Base-by-base conservation (phyloP, 2,329 filamentous ascomycete genomes). In the Neopestalotiopsis clavispora region DNA sequence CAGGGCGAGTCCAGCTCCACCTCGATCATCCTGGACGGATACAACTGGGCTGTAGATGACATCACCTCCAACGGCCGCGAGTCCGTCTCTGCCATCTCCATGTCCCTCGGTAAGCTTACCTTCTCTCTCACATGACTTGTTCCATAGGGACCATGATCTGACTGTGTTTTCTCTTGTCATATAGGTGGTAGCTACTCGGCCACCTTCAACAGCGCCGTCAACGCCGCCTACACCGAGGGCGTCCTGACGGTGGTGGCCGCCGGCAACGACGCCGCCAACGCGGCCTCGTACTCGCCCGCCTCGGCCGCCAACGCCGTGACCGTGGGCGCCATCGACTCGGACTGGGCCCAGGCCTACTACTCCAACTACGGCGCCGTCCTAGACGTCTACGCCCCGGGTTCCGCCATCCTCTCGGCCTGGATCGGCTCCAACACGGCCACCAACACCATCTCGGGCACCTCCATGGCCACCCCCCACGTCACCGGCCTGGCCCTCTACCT, bases 161-260 rank as follows among this genome's bases (percentile, higher is more conserved):
- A 56, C 30, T 17, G 34, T 49, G n/a, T 20, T 34, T 7, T 38
- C 34, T 42, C 13, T 34, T 40, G 20, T 14, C 5, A n/a, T 45
- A 12, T 30, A 64, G 63, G 63, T 57, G 63, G 63, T 32, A 57
- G 63, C 32, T 56, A 56, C 28, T 56, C 45, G n/a, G 30, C 63
- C 4, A 49, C 63, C 12, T 80, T 88, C 74, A 89, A 89, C 81
- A 76, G 73, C 49, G 85, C 85, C 20, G 63, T 66, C 45, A 79
- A 84, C 57, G 77, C 76, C 32, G 85, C 85, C 30, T 84, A 82
- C 74, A 72, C 71, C 32, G 72, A 75, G 1, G 87, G 87, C 40
- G 77, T 90, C 40, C 80, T 87, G n/a, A 83, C 85, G 1, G 84
- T 87, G 40, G 85, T 87, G 0, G 86, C 87, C 4, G 87, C 87